Percentiles rank a stretch among this genome's conserved stretches.
Evolutionary conservation across 768 basidiomycete genomes (phyloP).

Genomic region (Amanita rimosa): DNA sequence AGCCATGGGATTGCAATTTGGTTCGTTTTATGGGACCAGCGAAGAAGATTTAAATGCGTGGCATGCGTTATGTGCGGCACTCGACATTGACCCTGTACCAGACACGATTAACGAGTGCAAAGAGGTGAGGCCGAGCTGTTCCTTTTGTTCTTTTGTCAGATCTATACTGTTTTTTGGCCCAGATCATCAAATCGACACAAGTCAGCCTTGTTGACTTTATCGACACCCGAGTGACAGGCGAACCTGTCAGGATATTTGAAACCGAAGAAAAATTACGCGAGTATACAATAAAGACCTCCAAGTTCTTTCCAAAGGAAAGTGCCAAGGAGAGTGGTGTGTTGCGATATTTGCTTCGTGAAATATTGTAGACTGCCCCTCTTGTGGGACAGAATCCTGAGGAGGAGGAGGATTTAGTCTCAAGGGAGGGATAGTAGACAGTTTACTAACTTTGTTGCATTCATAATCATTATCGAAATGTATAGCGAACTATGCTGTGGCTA

Average conservation of each 20-base stretch:
- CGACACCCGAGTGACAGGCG: background rate
- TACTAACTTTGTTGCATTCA: too few relatives aligned
- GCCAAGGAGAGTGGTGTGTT: slow-evolving; percentile 4
- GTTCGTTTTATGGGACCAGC: background rate
- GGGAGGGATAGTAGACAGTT: too few relatives aligned
- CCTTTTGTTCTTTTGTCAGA: background rate
- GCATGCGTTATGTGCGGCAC: background rate
- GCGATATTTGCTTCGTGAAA: slow-evolving; percentile 1
- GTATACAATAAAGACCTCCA: background rate
- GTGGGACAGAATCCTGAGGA: too few relatives aligned
- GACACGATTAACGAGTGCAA: background rate
- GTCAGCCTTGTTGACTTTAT: slow-evolving; percentile 5
- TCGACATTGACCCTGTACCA: background rate
- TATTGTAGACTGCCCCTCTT: background rate
- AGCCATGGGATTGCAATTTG: background rate
- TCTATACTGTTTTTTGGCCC: background rate
- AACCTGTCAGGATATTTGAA: background rate
- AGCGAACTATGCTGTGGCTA: too few relatives aligned
- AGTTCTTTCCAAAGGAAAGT: slow-evolving; percentile 3
- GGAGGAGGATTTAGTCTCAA: too few relatives aligned
- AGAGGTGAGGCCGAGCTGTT: background rate
- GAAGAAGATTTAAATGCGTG: background rate
- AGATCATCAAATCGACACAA: slow-evolving; percentile 4
- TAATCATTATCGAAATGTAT: too few relatives aligned
- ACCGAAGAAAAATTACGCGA: background rate